Conservation (phyloP, 345 rosid species). For the Euphorbia peplus region DNA sequence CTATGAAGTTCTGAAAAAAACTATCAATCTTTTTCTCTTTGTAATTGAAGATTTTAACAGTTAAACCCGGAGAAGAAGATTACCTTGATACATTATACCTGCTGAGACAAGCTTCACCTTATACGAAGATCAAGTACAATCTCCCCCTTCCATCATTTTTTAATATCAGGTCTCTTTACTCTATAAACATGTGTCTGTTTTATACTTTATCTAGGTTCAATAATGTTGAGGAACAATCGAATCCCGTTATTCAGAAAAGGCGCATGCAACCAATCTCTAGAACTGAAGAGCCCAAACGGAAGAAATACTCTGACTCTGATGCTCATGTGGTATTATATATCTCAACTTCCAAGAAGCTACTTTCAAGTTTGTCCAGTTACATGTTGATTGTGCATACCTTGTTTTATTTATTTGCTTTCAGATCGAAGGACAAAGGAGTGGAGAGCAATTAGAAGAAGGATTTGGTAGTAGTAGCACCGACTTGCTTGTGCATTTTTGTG, state of each 20-base stretch:
- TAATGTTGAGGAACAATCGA: constrained; percentile 46
- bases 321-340: constrained; percentile 38
- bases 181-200: constrained; percentile 12
- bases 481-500: constrained; percentile 5
- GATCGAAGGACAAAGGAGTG: constrained; percentile 37
- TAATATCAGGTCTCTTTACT: constrained; percentile 14
- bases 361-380: not conserved
- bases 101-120: constrained; percentile 85
- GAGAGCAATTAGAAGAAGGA: constrained; percentile 37
- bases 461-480: constrained; percentile 13
- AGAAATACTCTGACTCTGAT: constrained; percentile 44
- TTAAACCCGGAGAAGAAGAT: constrained; percentile 77
- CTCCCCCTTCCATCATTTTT: constrained; percentile 4
- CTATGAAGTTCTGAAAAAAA: not conserved
- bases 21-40: constrained; percentile 6
- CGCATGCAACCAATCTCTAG: constrained; percentile 39
- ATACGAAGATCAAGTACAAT: constrained; percentile 71
- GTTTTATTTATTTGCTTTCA: constrained; percentile 25
- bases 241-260: constrained; percentile 47
- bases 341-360: not conserved
- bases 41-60: constrained; percentile 62
- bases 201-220: constrained; percentile 49
- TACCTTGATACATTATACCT: constrained; percentile 68
- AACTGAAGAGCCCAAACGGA: constrained; percentile 50
- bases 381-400: not conserved